A percentile compares a stretch with the other conserved stretches of the same genome.
Evolutionary conservation across 257 asterid genomes (phyloP).

Genomic region (Solanum corneliomulleri): DNA sequence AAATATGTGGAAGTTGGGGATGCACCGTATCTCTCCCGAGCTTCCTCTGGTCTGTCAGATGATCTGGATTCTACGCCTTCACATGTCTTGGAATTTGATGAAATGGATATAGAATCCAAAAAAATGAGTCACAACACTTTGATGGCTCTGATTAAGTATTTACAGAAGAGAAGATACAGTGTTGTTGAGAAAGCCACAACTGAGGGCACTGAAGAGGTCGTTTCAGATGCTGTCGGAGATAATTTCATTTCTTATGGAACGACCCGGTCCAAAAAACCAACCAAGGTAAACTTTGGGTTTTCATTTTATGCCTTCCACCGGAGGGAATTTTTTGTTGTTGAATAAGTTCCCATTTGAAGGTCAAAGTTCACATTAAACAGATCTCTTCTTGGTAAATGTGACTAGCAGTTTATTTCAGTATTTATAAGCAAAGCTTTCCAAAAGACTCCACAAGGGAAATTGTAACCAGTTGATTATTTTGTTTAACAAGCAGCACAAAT

Average conservation of each 20-base stretch:
- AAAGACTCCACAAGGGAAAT: background rate
- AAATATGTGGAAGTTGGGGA: constrained; percentile 55
- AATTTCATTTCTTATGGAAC: constrained; percentile 59
- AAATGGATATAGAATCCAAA: constrained; percentile 68
- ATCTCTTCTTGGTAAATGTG: background rate
- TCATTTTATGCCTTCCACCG: background rate
- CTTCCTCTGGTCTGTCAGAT: constrained; percentile 80
- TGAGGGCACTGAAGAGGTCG: constrained; percentile 98
- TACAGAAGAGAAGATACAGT: constrained; percentile 75
- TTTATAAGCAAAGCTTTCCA: background rate
- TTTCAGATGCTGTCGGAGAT: constrained; percentile 90
- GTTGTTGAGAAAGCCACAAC: constrained; percentile 90
- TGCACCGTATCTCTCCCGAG: constrained; percentile 59
- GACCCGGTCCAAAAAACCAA: constrained; percentile 50
- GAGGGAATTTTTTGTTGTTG: background rate
- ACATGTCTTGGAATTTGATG: constrained; percentile 55
- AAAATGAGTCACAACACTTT: constrained; percentile 93
- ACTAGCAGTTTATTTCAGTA: background rate
- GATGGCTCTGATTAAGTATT: constrained; percentile 92
- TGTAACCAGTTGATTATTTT: background rate
- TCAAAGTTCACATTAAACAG: background rate
- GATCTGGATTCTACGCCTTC: constrained; percentile 61
- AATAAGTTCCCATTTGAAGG: background rate
- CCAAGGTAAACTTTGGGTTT: constrained; percentile 40
- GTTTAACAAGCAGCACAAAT: background rate